phyloP scores from a whole-genome alignment of 176 grass and related monocot genomes.

The Echinochloa phyllopogon region DNA sequence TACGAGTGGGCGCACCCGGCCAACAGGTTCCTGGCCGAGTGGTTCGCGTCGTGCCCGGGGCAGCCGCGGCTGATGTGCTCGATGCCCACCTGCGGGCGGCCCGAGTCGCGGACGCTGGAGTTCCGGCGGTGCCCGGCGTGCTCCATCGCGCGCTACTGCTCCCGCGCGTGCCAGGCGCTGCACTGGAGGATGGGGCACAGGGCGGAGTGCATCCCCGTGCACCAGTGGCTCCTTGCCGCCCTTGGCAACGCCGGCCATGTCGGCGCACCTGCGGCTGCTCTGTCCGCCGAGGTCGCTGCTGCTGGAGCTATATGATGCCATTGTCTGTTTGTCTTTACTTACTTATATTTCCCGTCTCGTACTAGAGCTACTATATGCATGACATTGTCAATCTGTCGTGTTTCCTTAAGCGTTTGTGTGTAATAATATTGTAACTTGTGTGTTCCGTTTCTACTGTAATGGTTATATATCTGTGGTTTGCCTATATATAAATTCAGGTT shows the following conservation, averaged over 20 bases:
- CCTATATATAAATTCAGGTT: too few relatives aligned
- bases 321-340: too few relatives aligned
- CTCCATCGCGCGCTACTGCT: slow-evolving; percentile 52
- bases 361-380: too few relatives aligned
- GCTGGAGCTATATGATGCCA: too few relatives aligned
- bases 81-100: slow-evolving; percentile 37
- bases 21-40: slow-evolving; percentile 54
- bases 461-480: too few relatives aligned
- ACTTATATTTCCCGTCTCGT: too few relatives aligned
- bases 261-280: too few relatives aligned
- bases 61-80: slow-evolving; percentile 37
- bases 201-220: slow-evolving; percentile 37
- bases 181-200: slow-evolving; percentile 51
- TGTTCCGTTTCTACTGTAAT: too few relatives aligned
- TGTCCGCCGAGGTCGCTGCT: too few relatives aligned
- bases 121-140: slow-evolving; percentile 49
- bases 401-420: too few relatives aligned
- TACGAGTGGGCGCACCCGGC: slow-evolving; percentile 32
- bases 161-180: slow-evolving; percentile 45
- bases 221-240: slow-evolving; percentile 28
- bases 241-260: neutral
- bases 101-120: slow-evolving; percentile 45
- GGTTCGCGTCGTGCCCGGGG: slow-evolving; percentile 27
- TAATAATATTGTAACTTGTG: too few relatives aligned
- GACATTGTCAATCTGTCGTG: too few relatives aligned